These are phyloP conservation scores for Xerophyta viscosa DNA, from an alignment of 106 monocot species.

Conservation along the genomic window DNA sequence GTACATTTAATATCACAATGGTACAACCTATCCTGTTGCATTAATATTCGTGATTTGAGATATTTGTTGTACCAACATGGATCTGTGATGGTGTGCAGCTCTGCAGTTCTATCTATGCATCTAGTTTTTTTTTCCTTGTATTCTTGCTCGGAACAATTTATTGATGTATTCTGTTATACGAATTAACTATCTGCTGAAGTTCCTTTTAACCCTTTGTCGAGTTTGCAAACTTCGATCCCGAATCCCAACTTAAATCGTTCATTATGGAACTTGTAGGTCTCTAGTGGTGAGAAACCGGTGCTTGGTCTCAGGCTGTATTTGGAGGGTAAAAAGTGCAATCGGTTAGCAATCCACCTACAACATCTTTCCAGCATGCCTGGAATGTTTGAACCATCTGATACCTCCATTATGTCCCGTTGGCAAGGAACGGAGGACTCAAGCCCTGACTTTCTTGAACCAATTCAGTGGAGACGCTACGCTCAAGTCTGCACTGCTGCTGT, in stretches of 20 bases:
- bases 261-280: constrained; percentile 38
- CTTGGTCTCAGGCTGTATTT: constrained; percentile 73
- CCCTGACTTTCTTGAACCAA: constrained; percentile 50
- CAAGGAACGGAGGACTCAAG: constrained; percentile 56
- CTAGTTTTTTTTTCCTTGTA: too few relatives aligned
- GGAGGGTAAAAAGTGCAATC: constrained; percentile 84
- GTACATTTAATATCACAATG: too few relatives aligned
- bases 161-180: too few relatives aligned
- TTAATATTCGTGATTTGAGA: too few relatives aligned
- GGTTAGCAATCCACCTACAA: constrained; percentile 68
- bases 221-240: too few relatives aligned
- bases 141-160: too few relatives aligned
- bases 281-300: constrained; percentile 49
- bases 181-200: too few relatives aligned
- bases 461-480: constrained; percentile 69
- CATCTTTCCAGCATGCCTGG: constrained; percentile 88
- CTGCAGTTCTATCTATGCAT: too few relatives aligned
- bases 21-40: too few relatives aligned
- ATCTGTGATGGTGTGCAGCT: too few relatives aligned
- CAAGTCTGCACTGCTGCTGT: constrained; percentile 57
- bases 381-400: constrained; percentile 36
- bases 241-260: neutral
- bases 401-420: constrained; percentile 41
- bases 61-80: too few relatives aligned
- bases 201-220: too few relatives aligned